Evolutionary conservation across 2,329 filamentous ascomycete genomes (phyloP), one percentile per base, ranked within the genome.

Genomic region (Pseudogymnoascus sp.): DNA sequence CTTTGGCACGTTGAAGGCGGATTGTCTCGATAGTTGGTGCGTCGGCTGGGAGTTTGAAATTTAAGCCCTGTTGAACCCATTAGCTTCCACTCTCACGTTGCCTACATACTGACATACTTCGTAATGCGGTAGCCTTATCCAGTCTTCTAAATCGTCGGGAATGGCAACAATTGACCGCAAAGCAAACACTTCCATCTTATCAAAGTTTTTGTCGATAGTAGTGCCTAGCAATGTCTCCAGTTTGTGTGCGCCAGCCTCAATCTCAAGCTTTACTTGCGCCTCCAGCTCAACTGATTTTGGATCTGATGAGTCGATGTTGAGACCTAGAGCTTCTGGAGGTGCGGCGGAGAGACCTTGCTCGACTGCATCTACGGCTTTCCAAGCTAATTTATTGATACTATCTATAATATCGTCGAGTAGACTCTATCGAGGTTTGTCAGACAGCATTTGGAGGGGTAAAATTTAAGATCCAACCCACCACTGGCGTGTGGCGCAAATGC

Each of bases 401-500:
- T 97, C 96, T 77, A 97, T 96, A 67, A 97, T 92, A 75, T 97
- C 92, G 82, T 99, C 94, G 70, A 99, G 88, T 39, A 99, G 83
- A 63, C 89, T 89, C 92, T 96, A 68, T 23, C 13, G 41, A 26
- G 23, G 37, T 28, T 15, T 10, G 37, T 34, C 45, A 60, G 28
- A 41, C 45, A 58, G 65, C 60, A 61, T 60, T 61, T 59, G 59
- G 59, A 4, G 37, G 48, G 45, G 41, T 18, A 30, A 45, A 57
- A 59, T 21, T 35, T 30, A 34, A n/a, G 5, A 52, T 23, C 26
- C 13, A 23, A 77, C 88, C 70, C 75, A 95, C 92, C 65, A 96
- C 83, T 26, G 92, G 94, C 1, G 94, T 92, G 69, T 96, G 96
- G 65, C 90, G 89, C 69, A 99, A 89, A 71, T 99, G 94, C 79